Evolutionary conservation across 306 rosid genomes (phyloP).

Genomic region (Sesbania bispinosa): DNA sequence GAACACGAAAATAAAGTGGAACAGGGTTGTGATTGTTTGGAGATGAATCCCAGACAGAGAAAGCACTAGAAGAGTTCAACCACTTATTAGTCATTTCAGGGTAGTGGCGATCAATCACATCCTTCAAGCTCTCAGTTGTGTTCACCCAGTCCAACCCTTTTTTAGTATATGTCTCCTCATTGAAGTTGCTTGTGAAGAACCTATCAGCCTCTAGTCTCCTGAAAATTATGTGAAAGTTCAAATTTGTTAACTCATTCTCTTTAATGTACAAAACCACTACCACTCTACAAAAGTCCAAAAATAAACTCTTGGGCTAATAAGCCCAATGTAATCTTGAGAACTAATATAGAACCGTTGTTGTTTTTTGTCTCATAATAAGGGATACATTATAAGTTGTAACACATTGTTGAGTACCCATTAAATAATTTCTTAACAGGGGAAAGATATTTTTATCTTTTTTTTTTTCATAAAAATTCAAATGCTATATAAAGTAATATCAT

Average conservation of each 20-base stretch:
- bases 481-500: no score
- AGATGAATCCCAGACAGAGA: slow-evolving; percentile 59
- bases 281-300: neutral
- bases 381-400: no score
- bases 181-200: slow-evolving; percentile 54
- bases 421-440: no score
- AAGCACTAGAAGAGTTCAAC: slow-evolving; percentile 58
- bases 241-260: neutral
- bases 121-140: slow-evolving; percentile 50
- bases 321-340: neutral
- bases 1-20: slow-evolving; percentile 45
- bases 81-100: slow-evolving; percentile 51
- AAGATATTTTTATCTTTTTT: no score
- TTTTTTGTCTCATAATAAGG: no score
- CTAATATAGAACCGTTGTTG: neutral
- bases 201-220: slow-evolving; percentile 67
- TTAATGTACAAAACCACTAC: neutral
- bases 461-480: no score
- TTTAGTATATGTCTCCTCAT: slow-evolving; percentile 49
- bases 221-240: neutral
- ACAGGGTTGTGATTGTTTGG: slow-evolving; percentile 31
- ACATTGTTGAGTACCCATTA: no score
- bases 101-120: slow-evolving; percentile 51
- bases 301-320: neutral
- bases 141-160: slow-evolving; percentile 61